Base-by-base conservation (phyloP, 2,329 filamentous ascomycete species). In the Gaeumannomyces sp. region DNA sequence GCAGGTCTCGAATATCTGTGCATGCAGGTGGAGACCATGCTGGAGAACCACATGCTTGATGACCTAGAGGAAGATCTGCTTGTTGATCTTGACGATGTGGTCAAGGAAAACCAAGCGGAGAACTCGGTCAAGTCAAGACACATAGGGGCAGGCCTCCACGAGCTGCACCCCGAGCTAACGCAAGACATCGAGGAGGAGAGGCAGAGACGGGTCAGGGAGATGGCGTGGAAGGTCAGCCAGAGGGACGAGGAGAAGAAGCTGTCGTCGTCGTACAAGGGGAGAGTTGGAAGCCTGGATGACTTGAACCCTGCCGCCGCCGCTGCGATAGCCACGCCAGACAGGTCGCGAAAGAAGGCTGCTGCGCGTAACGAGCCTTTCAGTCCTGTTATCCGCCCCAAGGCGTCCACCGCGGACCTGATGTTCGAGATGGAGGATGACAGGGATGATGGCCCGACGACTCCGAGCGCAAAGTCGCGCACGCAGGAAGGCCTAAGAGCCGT, bases 361-460 rank as follows among this genome's bases (percentile, higher is more conserved):
- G 71, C 71, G 27, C 78, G 75, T 19, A 87, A 87, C 67, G 85
- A 86, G 66, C 80, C 82, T 0, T 81, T 84, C 63, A 91, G 87
- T 65, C 92, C 92, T 1, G 81, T 78, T 25, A 79, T 95, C 59
- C 88, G 85, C 64, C 82, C 89, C 1, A 92, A 87, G 71, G 83
- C 82, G 27, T 93, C 90, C 0, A 79, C 83, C 1, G 83, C 82
- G 53, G 93, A 97, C 70, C 82, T 97, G 64, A 96, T 97, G 75
- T 97, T 97, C 72, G 87, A 92, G 69, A 97, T 97, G 93, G 94
- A 97, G 66, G 93, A 96, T 53, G 92, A 93, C 59, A 83, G 59
- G 59, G 61, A 63, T 38, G 60, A 62, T n/a, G 53, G 16, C 25
- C 45, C 53, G 33, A 29, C 57, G 11, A 58, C 45, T 10, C 61